Evolutionary conservation across 352 stramenopile species (phyloP).

Genomic region (Aphanomyces cochlioides): DNA sequence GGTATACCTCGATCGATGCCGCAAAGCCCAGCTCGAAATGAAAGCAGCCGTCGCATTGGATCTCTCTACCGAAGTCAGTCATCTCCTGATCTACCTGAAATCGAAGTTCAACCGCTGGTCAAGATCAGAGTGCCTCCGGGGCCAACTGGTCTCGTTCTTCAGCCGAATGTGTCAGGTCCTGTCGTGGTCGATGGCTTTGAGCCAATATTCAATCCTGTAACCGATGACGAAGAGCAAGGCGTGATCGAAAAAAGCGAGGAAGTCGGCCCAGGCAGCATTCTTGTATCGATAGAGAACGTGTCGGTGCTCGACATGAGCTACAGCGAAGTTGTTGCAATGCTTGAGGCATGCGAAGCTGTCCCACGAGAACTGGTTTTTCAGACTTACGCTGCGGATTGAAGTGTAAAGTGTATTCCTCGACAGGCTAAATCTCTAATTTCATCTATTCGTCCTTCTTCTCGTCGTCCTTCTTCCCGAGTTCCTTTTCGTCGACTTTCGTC

Average conservation of each 20-base stretch:
- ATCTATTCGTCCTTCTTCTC: constrained; percentile 18
- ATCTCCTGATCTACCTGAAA: neutral
- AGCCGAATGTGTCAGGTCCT: constrained; percentile 39
- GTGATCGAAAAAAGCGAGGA: constrained; percentile 74
- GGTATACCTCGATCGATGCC: no score
- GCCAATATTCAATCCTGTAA: constrained; percentile 31
- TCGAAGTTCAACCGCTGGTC: constrained; percentile 35
- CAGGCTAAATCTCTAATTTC: neutral
- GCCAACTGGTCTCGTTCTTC: constrained; percentile 65
- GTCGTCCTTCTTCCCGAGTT: constrained; percentile 24
- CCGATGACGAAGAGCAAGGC: constrained; percentile 43
- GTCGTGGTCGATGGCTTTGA: constrained; percentile 64
- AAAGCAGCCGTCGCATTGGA: neutral
- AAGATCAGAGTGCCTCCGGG: constrained; percentile 72
- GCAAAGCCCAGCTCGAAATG: no score
- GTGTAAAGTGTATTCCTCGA: no score
- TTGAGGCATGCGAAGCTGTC: constrained; percentile 65
- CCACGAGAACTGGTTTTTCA: constrained; percentile 8
- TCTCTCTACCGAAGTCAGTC: neutral
- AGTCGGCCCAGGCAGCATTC: constrained; percentile 55
- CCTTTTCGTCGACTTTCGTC: constrained; percentile 31
- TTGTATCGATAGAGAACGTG: constrained; percentile 78
- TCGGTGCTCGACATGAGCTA: constrained; percentile 63
- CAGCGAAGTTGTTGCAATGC: constrained; percentile 61
- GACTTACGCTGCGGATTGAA: constrained; percentile 2